Evolutionary conservation across 108 stramenopile genomes (phyloP), one percentile per base, ranked within the genome.

Genomic region (Mayamaea pseudoterrestris): DNA sequence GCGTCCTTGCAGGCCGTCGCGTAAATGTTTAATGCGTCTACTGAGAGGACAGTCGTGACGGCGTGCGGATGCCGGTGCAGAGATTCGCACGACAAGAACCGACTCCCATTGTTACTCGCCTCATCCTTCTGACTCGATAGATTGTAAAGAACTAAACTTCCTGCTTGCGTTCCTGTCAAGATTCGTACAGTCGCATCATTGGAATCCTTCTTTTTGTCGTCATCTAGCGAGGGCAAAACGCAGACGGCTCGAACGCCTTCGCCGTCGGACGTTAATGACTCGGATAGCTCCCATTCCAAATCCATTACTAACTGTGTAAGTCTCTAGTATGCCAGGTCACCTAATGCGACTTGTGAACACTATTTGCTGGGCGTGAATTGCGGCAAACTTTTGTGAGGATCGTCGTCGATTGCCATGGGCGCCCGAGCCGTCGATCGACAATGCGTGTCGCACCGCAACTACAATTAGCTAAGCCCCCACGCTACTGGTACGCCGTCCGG

Each of bases 1-100:
- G 65, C 66, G 50, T 90, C 89, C 29, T 80, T 84, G 57, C 83
- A 86, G 20, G 83, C 89, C 3, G 81, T 86, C 2, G 61, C 61
- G 47, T 83, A 83, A 27, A 47, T 5, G 2, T 24, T 17, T 36
- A 37, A 5, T 8, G 48, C 27, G 12, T 34, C 3, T 0, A 34
- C 31, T 11, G 48, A 49, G 7, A 59, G 37, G 6, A 76, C 11
- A 7, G 74, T 65, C 25, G 74, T 62, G 13, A 76, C 61, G 29
- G 64, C 53, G 50, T 70, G 59, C 35, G 69, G 52, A 40, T 76
- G 74, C 47, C 64, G 74, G n/a, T n/a, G n/a, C n/a, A n/a, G n/a
- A n/a, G n/a, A n/a, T n/a, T n/a, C n/a, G n/a, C n/a, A n/a, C n/a
- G n/a, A n/a, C n/a, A n/a, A n/a, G n/a, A n/a, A n/a, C n/a, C n/a